phyloP scores from a whole-genome alignment of 106 monocot species.

The Platanthera zijinensis region DNA sequence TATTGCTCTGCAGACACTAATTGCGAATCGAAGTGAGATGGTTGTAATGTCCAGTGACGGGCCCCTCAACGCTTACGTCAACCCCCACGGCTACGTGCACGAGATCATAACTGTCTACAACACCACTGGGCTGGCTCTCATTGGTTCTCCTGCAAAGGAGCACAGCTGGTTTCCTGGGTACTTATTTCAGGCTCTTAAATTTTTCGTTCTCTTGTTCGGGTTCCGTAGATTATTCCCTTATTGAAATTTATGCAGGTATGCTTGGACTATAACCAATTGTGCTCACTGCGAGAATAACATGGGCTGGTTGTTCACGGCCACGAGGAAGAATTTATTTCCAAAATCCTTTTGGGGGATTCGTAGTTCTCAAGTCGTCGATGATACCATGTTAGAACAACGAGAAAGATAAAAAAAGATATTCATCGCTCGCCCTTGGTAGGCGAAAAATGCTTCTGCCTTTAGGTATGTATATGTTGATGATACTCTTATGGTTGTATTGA shows the following conservation, averaged over 20 bases:
- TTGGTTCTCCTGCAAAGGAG: constrained; percentile 50
- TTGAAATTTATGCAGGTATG: constrained; percentile 47
- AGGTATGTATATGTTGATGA: too few relatives aligned
- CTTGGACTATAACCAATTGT: constrained; percentile 82
- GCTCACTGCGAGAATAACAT: constrained; percentile 53
- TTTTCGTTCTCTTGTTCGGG: too few relatives aligned
- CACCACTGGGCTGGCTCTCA: constrained; percentile 53
- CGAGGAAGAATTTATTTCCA: constrained; percentile 50
- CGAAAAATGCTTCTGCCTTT: too few relatives aligned
- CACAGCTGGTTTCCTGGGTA: constrained; percentile 99
- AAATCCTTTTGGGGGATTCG: constrained; percentile 88
- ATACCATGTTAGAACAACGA: constrained; percentile 7
- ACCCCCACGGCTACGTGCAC: constrained; percentile 77
- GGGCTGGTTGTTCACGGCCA: constrained; percentile 83
- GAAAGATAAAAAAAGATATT: not conserved
- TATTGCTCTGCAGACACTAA: constrained; percentile 40
- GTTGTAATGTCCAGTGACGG: constrained; percentile 94
- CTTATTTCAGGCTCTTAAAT: too few relatives aligned
- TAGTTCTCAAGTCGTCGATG: constrained; percentile 73
- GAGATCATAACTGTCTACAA: constrained; percentile 75
- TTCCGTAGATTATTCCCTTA: too few relatives aligned
- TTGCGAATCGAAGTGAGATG: constrained; percentile 94
- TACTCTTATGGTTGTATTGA: too few relatives aligned
- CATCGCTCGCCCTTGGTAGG: too few relatives aligned
- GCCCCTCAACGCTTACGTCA: constrained; percentile 92